Percentiles rank a stretch among this genome's conserved stretches.
Conservation (phyloP, 805 yeast genomes). For the Candida nonsorbophila region DNA sequence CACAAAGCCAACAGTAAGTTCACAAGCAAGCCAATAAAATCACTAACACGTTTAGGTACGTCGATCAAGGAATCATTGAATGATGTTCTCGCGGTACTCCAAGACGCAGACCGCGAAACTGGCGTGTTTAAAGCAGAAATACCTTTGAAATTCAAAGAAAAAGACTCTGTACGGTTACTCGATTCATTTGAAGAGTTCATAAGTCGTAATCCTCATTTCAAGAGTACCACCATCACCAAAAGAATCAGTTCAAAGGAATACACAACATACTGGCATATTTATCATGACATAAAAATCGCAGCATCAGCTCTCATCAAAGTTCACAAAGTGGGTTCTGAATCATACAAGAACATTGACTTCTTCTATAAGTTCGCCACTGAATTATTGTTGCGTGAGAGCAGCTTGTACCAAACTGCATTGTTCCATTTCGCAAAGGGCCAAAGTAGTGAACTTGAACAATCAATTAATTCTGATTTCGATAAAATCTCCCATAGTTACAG, state of each 20-base stretch:
- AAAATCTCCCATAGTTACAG: slow-evolving; percentile 51
- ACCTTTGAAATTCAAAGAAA: slow-evolving; percentile 45
- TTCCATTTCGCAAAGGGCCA: slow-evolving; percentile 6
- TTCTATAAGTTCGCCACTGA: slow-evolving; percentile 62
- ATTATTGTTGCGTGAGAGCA: slow-evolving; percentile 56
- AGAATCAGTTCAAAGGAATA: slow-evolving; percentile 38
- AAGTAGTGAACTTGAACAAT: slow-evolving; percentile 26
- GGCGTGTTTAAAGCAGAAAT: slow-evolving; percentile 12
- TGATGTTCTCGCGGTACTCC: neutral
- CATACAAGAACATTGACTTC: slow-evolving; percentile 52
- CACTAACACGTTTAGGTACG: neutral
- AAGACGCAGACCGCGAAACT: neutral
- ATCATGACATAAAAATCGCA: slow-evolving; percentile 62
- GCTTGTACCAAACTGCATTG: slow-evolving; percentile 32
- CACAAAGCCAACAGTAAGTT: slow-evolving; percentile 3
- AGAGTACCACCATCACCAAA: slow-evolving; percentile 35
- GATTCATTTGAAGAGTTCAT: slow-evolving; percentile 35
- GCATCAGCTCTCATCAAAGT: slow-evolving; percentile 44
- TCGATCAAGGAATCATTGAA: neutral
- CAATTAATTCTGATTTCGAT: slow-evolving; percentile 53
- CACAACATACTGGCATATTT: slow-evolving; percentile 48
- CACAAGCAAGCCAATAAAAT: neutral
- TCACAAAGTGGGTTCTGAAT: slow-evolving; percentile 42
- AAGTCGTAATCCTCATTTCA: slow-evolving; percentile 19
- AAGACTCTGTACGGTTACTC: slow-evolving; percentile 37